Evolutionary conservation across 352 stramenopile genomes (phyloP), one percentile per base, ranked within the genome.

Genomic region (Phytophthora chlamydospora): DNA sequence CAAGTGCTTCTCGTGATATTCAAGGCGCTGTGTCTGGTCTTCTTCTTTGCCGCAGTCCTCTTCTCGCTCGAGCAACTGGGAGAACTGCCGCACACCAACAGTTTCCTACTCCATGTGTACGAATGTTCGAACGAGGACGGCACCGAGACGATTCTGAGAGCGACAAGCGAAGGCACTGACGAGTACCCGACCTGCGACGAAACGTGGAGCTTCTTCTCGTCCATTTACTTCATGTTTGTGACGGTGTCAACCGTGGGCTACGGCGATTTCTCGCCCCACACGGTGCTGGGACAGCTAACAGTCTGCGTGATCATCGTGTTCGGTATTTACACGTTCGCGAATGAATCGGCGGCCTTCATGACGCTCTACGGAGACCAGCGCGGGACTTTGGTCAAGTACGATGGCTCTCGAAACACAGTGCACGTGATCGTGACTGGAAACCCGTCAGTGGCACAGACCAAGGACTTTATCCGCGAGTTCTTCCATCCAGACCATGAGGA

Each of bases 191-290:
- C 78, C 21, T 96, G 88, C 61, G 56, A 67, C 8, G 88, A 96
- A 65, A 90, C 84, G 1, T 94, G 86, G 88, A 93, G 82, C 58
- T 87, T 93, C 42, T 96, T 96, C 43, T 88, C 84, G 43, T 90
- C 85, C 33, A 90, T 96, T 42, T 96, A 96, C 64, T 96, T 95
- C 44, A 95, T 93, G 77, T 93, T 96, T 41, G 88, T 96, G 46
- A 96, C 88, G 3, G 85, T 93, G 9, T 95, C 85, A 9, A 96
- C 88, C 5, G 88, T 96, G 29, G 88, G 88, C 0, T 96, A 96
- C 46, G 88, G 88, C 2, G 88, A 96, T 57, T 93, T 96, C 44
- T 91, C 77, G 0, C 88, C 88, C 21, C 90, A 91, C 52, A 96
- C 88, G 0, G 84, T 96, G 21, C 66, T 94, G 12, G 85, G 87